These are phyloP conservation scores for Melanogaster broomeanus DNA, from an alignment of 768 basidiomycete species.

Conservation along the genomic window DNA sequence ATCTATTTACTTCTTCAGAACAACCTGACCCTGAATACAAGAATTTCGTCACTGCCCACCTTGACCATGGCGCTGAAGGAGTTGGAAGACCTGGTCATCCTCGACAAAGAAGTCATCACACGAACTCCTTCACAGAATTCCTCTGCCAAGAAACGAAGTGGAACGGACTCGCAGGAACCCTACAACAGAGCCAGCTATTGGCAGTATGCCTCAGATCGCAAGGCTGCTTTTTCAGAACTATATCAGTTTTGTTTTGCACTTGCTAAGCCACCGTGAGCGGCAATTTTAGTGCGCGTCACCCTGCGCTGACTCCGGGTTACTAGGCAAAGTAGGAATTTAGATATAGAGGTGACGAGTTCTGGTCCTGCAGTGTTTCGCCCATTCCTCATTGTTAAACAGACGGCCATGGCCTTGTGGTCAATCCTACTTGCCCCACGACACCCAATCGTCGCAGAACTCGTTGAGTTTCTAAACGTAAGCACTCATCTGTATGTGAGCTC, in stretches of 20 bases:
- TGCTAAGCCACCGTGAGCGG: constrained; percentile 69
- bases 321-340: constrained; percentile 74
- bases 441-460: constrained; percentile 63
- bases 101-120: constrained; percentile 40
- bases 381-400: constrained; percentile 40
- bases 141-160: constrained; percentile 36
- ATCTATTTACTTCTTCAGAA: neutral
- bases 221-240: constrained; percentile 59
- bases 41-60: constrained; percentile 50
- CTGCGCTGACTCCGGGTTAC: constrained; percentile 4
- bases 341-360: constrained; percentile 66
- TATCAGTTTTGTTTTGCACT: constrained; percentile 73
- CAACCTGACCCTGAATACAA: constrained; percentile 21
- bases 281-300: neutral
- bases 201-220: constrained; percentile 48
- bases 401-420: constrained; percentile 74
- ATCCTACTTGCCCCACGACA: constrained; percentile 69
- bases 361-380: neutral
- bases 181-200: constrained; percentile 59
- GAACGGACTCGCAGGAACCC: constrained; percentile 32
- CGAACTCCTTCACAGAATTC: constrained; percentile 17
- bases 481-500: constrained; percentile 12
- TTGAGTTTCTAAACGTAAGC: constrained; percentile 63
- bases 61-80: constrained; percentile 57
- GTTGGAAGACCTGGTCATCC: constrained; percentile 63